Conservation (phyloP, 495 filamentous ascomycete genomes). For the Hamigera avellanea region DNA sequence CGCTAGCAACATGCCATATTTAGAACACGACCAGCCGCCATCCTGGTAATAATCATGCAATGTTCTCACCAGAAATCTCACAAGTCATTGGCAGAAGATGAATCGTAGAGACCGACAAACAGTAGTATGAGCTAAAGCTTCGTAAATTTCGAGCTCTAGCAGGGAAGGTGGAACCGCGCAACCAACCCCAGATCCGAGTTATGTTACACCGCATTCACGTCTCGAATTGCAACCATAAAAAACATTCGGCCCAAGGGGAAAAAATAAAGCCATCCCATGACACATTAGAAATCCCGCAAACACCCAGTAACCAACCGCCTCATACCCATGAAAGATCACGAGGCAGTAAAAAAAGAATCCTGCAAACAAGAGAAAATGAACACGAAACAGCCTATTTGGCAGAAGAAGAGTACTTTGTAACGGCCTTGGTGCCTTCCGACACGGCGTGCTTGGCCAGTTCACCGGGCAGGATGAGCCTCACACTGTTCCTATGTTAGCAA, state of each 20-base stretch:
- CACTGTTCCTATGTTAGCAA: constrained; percentile 31
- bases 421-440: constrained; percentile 98
- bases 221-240: constrained; percentile 60
- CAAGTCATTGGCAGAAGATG: no score
- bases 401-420: constrained; percentile 99
- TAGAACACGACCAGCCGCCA: no score
- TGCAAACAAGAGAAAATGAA: constrained; percentile 30
- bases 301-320: constrained; percentile 54
- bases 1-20: no score
- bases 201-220: constrained; percentile 65
- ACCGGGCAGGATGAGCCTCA: constrained; percentile 93
- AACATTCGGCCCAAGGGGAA: constrained; percentile 55
- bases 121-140: constrained; percentile 46
- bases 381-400: constrained; percentile 72
- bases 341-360: constrained; percentile 42
- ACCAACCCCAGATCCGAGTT: constrained; percentile 43
- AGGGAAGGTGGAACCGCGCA: constrained; percentile 23
- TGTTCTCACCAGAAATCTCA: constrained; percentile 5
- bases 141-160: constrained; percentile 38
- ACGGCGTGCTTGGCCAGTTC: constrained; percentile 99
- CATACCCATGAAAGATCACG: constrained; percentile 47
- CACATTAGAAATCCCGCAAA: constrained; percentile 71
- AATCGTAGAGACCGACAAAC: no score
- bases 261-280: constrained; percentile 71
- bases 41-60: no score